Percentiles rank a stretch among this genome's conserved stretches.
Evolutionary conservation across 78 protist species (phyloP).

Genomic region (Emiliania huxleyi): DNA sequence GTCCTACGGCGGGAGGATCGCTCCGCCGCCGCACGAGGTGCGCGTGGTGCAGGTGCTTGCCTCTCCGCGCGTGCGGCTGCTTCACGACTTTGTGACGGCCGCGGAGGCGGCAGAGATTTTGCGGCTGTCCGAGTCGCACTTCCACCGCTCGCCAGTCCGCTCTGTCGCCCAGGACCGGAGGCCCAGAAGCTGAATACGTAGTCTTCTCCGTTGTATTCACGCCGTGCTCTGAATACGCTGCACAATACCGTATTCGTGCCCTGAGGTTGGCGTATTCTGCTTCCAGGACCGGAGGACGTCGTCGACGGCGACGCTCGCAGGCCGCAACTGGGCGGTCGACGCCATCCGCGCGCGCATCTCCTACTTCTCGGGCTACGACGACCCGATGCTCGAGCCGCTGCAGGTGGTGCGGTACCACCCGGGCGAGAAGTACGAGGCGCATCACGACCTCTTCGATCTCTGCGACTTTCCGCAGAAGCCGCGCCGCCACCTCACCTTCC

Average conservation of each 20-base stretch:
- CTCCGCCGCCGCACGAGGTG: neutral
- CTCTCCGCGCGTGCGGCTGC: conserved; percentile 5
- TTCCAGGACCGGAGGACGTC: conserved; percentile 6
- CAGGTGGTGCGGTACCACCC: conserved; percentile 28
- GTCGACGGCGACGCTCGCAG: neutral
- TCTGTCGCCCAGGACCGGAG: neutral
- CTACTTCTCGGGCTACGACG: neutral
- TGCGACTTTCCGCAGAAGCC: conserved; percentile 24
- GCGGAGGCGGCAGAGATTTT: neutral
- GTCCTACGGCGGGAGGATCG: neutral
- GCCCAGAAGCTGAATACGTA: no score
- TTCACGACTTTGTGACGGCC: neutral
- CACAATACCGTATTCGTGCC: no score
- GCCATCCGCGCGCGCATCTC: conserved; percentile 14
- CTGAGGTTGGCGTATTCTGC: no score
- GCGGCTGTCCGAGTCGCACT: neutral
- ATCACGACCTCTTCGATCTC: neutral
- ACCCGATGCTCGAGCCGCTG: neutral
- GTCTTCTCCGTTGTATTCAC: no score
- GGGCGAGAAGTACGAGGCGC: neutral
- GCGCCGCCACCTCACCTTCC: conserved; percentile 20
- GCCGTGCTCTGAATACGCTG: no score
- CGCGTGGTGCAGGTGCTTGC: neutral
- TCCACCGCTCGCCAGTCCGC: neutral
- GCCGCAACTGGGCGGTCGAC: neutral